Conservation (phyloP, 2,329 filamentous ascomycete species). For the Colletotrichum salicis region DNA sequence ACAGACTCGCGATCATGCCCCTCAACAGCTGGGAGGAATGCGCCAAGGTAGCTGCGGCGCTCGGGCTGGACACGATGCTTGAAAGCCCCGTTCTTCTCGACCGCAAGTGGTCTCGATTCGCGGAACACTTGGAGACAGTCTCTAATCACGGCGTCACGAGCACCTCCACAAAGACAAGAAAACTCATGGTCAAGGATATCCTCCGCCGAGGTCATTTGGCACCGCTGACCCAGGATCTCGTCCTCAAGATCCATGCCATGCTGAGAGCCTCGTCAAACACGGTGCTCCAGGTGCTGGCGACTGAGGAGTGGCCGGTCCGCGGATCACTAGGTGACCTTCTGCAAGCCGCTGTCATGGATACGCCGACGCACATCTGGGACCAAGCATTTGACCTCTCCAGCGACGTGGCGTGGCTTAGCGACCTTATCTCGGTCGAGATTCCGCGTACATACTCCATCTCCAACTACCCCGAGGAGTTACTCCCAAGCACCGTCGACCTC, state of each 20-base stretch:
- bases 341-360: conserved; percentile 59
- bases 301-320: conserved; percentile 62
- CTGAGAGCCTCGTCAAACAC: conserved; percentile 61
- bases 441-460: conserved; percentile 66
- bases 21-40: conserved; percentile 66
- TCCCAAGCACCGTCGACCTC: conserved; percentile 62
- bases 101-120: conserved; percentile 58
- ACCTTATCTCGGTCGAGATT: conserved; percentile 60
- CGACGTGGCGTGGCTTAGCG: conserved; percentile 57
- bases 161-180: conserved; percentile 35
- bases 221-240: conserved; percentile 62
- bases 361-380: conserved; percentile 60
- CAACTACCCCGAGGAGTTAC: conserved; percentile 59
- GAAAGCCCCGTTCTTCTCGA: conserved; percentile 52
- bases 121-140: conserved; percentile 56
- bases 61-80: conserved; percentile 59
- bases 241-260: conserved; percentile 58
- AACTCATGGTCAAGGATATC: conserved; percentile 59
- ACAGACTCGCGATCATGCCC: conserved; percentile 65
- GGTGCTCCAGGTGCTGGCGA: conserved; percentile 59
- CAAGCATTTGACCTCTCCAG: conserved; percentile 56
- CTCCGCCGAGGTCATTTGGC: conserved; percentile 62
- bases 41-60: conserved; percentile 62
- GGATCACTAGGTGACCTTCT: conserved; percentile 62
- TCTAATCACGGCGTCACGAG: conserved; percentile 38